A percentile compares a stretch with the other conserved stretches of the same genome.
Conservation (phyloP, 805 yeast genomes). For the Candida takata region DNA sequence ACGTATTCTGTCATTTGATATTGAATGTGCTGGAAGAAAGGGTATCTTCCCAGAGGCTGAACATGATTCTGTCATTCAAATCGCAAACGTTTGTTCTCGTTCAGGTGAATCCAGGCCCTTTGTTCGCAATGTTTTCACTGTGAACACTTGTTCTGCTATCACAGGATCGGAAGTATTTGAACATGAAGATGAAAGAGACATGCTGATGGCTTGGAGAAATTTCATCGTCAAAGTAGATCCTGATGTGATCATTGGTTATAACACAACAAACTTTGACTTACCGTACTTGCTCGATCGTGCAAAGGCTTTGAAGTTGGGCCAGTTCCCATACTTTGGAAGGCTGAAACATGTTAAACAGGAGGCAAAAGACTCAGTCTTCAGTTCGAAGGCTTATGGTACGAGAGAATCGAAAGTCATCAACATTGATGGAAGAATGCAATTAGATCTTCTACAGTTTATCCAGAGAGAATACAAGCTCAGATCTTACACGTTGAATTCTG, state of each 20-base stretch:
- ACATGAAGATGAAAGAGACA: slow-evolving; percentile 66
- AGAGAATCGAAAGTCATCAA: slow-evolving; percentile 87
- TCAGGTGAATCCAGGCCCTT: slow-evolving; percentile 86
- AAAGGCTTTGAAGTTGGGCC: slow-evolving; percentile 49
- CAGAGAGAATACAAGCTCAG: slow-evolving; percentile 94
- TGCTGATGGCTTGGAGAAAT: slow-evolving; percentile 81
- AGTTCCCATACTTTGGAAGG: slow-evolving; percentile 86
- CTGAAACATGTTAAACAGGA: slow-evolving; percentile 63
- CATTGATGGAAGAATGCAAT: slow-evolving; percentile 92
- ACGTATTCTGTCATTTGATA: slow-evolving; percentile 89
- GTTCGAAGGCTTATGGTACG: slow-evolving; percentile 95
- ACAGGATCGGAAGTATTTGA: slow-evolving; percentile 89
- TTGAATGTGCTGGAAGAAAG: slow-evolving; percentile 96
- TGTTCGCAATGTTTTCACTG: slow-evolving; percentile 90
- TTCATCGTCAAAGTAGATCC: slow-evolving; percentile 85
- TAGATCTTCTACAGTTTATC: slow-evolving; percentile 85
- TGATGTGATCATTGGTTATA: slow-evolving; percentile 94
- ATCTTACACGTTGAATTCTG: slow-evolving; percentile 91
- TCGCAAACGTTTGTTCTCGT: slow-evolving; percentile 86
- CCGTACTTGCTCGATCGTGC: slow-evolving; percentile 93
- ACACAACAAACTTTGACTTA: slow-evolving; percentile 88
- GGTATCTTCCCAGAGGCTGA: slow-evolving; percentile 96
- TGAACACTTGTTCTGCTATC: slow-evolving; percentile 84
- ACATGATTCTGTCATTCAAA: slow-evolving; percentile 91
- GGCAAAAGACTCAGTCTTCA: slow-evolving; percentile 72